These are phyloP conservation scores for Lachnellula suecica DNA, from an alignment of 2,329 filamentous ascomycete species.

Conservation along the genomic window DNA sequence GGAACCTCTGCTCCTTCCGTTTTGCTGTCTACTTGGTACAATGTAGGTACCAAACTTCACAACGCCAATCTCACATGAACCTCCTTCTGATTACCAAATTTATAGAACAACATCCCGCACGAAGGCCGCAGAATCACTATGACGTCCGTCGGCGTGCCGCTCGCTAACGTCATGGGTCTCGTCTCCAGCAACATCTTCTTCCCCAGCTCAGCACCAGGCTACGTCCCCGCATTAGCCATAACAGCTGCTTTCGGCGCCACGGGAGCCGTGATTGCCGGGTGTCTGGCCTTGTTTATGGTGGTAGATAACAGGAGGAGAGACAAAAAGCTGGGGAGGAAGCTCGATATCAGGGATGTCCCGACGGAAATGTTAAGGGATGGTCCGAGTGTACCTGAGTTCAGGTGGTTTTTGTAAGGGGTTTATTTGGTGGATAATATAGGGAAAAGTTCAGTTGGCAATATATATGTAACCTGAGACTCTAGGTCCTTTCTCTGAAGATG, in stretches of 20 bases:
- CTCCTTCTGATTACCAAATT: too few species aligned
- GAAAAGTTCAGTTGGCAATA: too few species aligned
- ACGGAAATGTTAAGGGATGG: slow-evolving; percentile 56
- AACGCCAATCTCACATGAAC: too few species aligned
- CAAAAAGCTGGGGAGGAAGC: slow-evolving; percentile 23
- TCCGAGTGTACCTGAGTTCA: slow-evolving; percentile 50
- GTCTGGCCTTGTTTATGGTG: slow-evolving; percentile 62
- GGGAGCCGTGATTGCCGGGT: slow-evolving; percentile 53
- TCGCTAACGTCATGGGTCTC: slow-evolving; percentile 67
- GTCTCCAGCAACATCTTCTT: slow-evolving; percentile 69
- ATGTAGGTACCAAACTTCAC: slow-evolving; percentile 29
- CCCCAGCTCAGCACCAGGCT: slow-evolving; percentile 62
- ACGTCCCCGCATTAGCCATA: slow-evolving; percentile 63
- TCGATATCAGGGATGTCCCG: slow-evolving; percentile 46
- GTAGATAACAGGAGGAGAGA: slow-evolving; percentile 42
- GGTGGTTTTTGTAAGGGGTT: slow-evolving; percentile 53
- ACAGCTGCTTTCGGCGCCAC: slow-evolving; percentile 63
- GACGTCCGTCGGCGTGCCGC: slow-evolving; percentile 61
- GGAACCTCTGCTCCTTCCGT: slow-evolving; percentile 31
- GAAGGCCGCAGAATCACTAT: slow-evolving; percentile 61
- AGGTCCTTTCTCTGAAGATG: too few species aligned
- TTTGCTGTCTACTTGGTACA: slow-evolving; percentile 42
- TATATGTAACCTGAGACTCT: too few species aligned
- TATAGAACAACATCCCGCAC: slow-evolving; percentile 62
- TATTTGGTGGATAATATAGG: too few species aligned